Percentiles rank a stretch among this genome's conserved stretches.
Evolutionary conservation across 1,139 yeast species (phyloP).

Genomic region (Diutina sp.): DNA sequence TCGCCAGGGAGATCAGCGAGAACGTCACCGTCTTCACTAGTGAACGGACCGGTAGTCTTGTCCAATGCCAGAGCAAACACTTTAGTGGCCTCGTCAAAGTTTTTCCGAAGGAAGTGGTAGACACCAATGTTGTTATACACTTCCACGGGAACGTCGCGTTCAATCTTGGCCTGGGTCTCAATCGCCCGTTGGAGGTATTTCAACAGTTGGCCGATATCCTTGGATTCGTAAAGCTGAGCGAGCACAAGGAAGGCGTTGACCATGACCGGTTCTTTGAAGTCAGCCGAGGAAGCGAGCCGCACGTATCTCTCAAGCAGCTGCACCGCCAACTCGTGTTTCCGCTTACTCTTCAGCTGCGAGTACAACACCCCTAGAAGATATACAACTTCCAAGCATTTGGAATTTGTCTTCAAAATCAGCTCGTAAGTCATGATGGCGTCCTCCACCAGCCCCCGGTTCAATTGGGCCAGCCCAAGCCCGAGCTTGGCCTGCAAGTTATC

Average conservation of each 20-base stretch:
- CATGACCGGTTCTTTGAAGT: slow-evolving; percentile 45
- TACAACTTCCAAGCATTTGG: slow-evolving; percentile 63
- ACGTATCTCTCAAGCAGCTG: slow-evolving; percentile 62
- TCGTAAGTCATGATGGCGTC: slow-evolving; percentile 86
- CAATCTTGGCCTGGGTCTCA: slow-evolving; percentile 32
- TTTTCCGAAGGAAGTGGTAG: slow-evolving; percentile 57
- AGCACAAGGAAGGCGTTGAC: slow-evolving; percentile 59
- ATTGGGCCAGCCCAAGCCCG: slow-evolving; percentile 81
- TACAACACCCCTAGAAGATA: slow-evolving; percentile 68
- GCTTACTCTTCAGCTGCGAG: slow-evolving; percentile 31
- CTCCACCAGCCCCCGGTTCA: slow-evolving; percentile 58
- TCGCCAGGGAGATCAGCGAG: slow-evolving; percentile 15
- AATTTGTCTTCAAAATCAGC: slow-evolving; percentile 50
- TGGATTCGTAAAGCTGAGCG: slow-evolving; percentile 55
- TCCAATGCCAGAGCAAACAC: slow-evolving; percentile 38
- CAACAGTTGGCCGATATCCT: slow-evolving; percentile 45
- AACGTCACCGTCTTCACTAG: slow-evolving; percentile 14
- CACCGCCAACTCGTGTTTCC: slow-evolving; percentile 38
- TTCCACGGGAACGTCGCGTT: slow-evolving; percentile 46
- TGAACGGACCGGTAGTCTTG: slow-evolving; percentile 9
- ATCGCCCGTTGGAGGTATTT: slow-evolving; percentile 45
- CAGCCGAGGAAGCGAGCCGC: slow-evolving; percentile 29
- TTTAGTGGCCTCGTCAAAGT: slow-evolving; percentile 27
- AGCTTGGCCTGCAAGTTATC: slow-evolving; percentile 55
- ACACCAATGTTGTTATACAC: slow-evolving; percentile 80